Conservation (phyloP, 768 basidiomycete species). For the Boletellus ananas region DNA sequence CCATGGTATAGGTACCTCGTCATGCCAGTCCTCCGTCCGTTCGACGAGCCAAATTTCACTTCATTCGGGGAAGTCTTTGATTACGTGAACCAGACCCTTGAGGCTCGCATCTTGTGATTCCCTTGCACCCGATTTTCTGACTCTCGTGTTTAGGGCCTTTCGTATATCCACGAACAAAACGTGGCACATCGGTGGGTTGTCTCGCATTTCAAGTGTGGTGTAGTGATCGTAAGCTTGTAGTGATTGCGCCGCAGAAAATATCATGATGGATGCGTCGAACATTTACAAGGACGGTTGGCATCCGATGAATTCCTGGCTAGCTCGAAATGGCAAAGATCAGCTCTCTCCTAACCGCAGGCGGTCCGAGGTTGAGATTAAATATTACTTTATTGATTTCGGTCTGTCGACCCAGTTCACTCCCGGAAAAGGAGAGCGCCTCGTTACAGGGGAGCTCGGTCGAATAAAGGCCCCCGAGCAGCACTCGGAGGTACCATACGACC, state of each 20-base stretch:
- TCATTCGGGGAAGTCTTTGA: conserved; percentile 25
- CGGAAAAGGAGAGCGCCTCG: not conserved
- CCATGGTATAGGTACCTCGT: conserved; percentile 19
- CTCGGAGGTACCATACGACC: conserved; percentile 21
- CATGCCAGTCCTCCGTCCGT: conserved; percentile 26
- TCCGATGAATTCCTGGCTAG: conserved; percentile 7
- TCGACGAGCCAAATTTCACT: conserved; percentile 20
- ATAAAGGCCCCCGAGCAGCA: conserved; percentile 22
- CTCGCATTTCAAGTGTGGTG: not conserved
- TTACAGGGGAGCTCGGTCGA: conserved; percentile 9
- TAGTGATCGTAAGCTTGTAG: conserved; percentile 7
- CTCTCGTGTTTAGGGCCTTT: conserved; percentile 21
- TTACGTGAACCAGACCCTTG: conserved; percentile 25
- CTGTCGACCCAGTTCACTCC: conserved; percentile 28
- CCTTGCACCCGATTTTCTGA: not conserved
- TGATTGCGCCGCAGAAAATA: conserved; percentile 26
- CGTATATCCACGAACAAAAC: conserved; percentile 33
- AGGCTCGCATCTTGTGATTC: conserved; percentile 5
- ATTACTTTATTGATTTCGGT: conserved; percentile 37
- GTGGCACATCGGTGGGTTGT: conserved; percentile 33
- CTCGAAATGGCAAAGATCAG: conserved; percentile 11
- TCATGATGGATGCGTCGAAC: conserved; percentile 27
- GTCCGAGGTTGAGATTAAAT: conserved; percentile 25
- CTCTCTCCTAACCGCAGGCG: conserved; percentile 20
- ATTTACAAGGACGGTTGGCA: conserved; percentile 30